Base-by-base conservation (phyloP, 2,329 filamentous ascomycete species). In the Ophiosphaerella korrae region DNA sequence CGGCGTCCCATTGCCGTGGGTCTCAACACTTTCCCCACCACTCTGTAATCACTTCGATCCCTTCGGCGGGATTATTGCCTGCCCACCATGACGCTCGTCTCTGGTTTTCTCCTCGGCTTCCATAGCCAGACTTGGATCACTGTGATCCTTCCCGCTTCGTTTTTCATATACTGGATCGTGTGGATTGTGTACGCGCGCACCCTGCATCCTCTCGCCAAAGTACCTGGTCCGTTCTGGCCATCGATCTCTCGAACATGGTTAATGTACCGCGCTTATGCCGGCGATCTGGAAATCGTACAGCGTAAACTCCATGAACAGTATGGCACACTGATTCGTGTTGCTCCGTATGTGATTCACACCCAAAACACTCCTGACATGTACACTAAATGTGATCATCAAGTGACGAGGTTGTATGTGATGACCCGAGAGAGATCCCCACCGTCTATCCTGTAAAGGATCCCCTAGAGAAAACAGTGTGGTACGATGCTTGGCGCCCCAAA, bases 291-390 rank as follows among this genome's bases (percentile, higher is more conserved):
- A n/a, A 38, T 53, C 3, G 29, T 34, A 6, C 50, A 58, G 26
- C 38, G 53, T 5, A 23, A 37, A 6, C 51, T 66, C 1, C 64
- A 68, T 23, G 12, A 55, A 13, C 24, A 50, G 35, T 58, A 64
- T 38, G 79, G 80, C 5, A 68, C 72, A 0, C 72, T 82, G 1
- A 75, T 82, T n/a, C 77, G 80, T 5, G 66, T 80, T 35, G 73
- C 72, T 2, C 79, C 63, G 49, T 52, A 39, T 9, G 48, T 46
- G 26, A 24, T 8, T 23, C 11, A 18, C 24, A 12, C 16, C 14
- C 14, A 11, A 29, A 11, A 14, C 11, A 14, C 9, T 21, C 23
- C 11, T 18, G n/a, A 3, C 5, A 37, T 24, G 12, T 5, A 35
- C 11, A 2, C 9, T 12, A 14, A 37, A 16, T n/a, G 38, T 29